These are phyloP conservation scores for Gardenia jasminoides DNA, from an alignment of 257 asterid genomes.

Conservation along the genomic window DNA sequence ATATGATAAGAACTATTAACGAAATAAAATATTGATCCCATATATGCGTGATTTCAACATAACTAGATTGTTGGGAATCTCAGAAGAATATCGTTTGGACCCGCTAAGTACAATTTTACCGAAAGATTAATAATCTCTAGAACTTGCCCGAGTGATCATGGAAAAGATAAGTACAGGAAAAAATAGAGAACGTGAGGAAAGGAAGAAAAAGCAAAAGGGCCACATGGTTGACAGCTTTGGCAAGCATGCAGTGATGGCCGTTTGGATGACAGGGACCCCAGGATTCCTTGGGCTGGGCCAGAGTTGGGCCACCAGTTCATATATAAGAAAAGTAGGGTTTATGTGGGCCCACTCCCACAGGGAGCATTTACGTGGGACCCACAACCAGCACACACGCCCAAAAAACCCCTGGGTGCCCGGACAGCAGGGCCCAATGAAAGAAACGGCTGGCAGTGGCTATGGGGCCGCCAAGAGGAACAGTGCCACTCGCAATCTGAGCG, in stretches of 20 bases:
- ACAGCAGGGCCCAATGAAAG: slow-evolving; percentile 20
- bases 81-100: background rate
- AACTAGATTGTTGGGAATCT: background rate
- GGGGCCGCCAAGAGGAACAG: background rate
- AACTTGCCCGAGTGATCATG: background rate
- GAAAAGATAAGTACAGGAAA: background rate
- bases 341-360: slow-evolving; percentile 7
- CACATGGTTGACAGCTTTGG: slow-evolving; percentile 18
- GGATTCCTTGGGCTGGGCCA: slow-evolving; percentile 25
- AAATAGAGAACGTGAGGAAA: background rate
- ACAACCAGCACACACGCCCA: slow-evolving; percentile 9
- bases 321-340: slow-evolving; percentile 14
- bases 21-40: too few relatives aligned
- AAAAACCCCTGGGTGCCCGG: background rate
- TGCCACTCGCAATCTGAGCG: background rate
- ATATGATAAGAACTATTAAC: too few relatives aligned
- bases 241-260: slow-evolving; percentile 17
- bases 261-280: slow-evolving; percentile 15
- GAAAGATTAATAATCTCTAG: background rate
- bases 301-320: background rate
- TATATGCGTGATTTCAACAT: background rate
- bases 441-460: slow-evolving; percentile 9
- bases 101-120: background rate
- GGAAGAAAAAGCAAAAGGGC: background rate
- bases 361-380: slow-evolving; percentile 14